A percentile compares a stretch with the other conserved stretches of the same genome.
Conservation (phyloP, 2,329 filamentous ascomycete species). For the Calonectria crousiana region DNA sequence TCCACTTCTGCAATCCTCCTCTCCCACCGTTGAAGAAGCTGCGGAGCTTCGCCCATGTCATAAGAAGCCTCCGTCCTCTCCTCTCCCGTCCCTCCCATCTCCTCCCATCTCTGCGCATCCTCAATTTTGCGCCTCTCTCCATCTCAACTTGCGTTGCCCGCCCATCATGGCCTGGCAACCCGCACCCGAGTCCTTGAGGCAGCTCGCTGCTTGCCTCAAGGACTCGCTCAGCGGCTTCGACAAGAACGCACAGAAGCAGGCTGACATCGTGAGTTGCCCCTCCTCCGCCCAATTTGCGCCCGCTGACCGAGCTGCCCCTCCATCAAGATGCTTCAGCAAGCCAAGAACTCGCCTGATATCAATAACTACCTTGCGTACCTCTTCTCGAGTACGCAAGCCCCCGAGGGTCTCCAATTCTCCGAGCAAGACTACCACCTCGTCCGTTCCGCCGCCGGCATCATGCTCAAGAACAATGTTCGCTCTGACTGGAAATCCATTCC, state of each 20-base stretch:
- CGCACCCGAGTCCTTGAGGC: constrained; percentile 84
- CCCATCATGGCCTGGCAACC: constrained; percentile 91
- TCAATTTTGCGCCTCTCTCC: constrained; percentile 25
- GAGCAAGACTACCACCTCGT: constrained; percentile 77
- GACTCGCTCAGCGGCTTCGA: constrained; percentile 92
- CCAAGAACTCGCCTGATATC: constrained; percentile 89
- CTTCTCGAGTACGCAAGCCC: constrained; percentile 77
- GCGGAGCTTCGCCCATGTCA: constrained; percentile 44
- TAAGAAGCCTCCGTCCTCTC: constrained; percentile 31
- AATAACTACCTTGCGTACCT: constrained; percentile 97
- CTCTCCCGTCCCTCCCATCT: constrained; percentile 22
- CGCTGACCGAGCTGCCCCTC: constrained; percentile 37
- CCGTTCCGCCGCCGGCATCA: constrained; percentile 88
- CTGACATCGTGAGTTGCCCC: constrained; percentile 77
- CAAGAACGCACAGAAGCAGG: constrained; percentile 85
- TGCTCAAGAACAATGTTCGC: constrained; percentile 95
- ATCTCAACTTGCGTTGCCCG: constrained; percentile 25
- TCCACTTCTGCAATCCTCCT: constrained; percentile 27
- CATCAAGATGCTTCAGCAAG: constrained; percentile 88
- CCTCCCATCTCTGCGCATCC: constrained; percentile 8
- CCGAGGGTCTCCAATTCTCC: constrained; percentile 70
- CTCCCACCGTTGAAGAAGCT: constrained; percentile 36
- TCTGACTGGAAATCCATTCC: constrained; percentile 81
- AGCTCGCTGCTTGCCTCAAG: constrained; percentile 89
- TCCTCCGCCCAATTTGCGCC: constrained; percentile 16